A percentile compares a stretch with the other conserved stretches of the same genome.
Conservation (phyloP, 73 alveolate genomes). For the Blepharisma stoltei region DNA sequence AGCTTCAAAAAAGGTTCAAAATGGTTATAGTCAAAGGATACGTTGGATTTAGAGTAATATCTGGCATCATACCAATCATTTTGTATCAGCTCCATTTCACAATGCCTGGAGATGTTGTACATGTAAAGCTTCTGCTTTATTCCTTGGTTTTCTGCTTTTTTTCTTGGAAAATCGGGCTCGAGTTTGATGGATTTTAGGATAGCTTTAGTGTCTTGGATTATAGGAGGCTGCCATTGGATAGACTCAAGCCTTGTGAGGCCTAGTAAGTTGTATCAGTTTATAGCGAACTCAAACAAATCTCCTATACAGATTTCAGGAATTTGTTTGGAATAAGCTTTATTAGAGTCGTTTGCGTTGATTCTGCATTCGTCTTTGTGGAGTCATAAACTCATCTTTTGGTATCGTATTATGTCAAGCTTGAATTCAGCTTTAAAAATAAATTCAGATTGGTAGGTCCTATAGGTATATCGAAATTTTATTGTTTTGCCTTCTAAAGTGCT, state of each 20-base stretch:
- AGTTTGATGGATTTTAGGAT: neutral
- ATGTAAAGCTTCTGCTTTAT: constrained; percentile 27
- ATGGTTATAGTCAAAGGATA: constrained; percentile 8
- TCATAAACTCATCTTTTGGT: constrained; percentile 1
- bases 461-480: constrained; percentile 24
- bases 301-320: neutral
- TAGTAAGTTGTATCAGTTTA: constrained; percentile 8
- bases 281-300: constrained; percentile 19
- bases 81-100: constrained; percentile 27
- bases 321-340: constrained; percentile 25
- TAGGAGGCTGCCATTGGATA: constrained; percentile 31
- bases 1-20: constrained; percentile 21
- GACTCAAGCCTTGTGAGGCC: neutral
- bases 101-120: constrained; percentile 22
- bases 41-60: neutral
- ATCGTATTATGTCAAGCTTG: neutral
- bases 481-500: neutral
- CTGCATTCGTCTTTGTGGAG: constrained; percentile 29
- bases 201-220: constrained; percentile 18
- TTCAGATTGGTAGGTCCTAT: neutral
- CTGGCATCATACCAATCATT: constrained; percentile 20
- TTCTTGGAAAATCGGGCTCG: neutral
- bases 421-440: constrained; percentile 7
- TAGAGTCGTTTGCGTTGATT: constrained; percentile 8
- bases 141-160: neutral